Evolutionary conservation across 1,284 basidiomycete species (phyloP).

Genomic region (Irpex lacteus): DNA sequence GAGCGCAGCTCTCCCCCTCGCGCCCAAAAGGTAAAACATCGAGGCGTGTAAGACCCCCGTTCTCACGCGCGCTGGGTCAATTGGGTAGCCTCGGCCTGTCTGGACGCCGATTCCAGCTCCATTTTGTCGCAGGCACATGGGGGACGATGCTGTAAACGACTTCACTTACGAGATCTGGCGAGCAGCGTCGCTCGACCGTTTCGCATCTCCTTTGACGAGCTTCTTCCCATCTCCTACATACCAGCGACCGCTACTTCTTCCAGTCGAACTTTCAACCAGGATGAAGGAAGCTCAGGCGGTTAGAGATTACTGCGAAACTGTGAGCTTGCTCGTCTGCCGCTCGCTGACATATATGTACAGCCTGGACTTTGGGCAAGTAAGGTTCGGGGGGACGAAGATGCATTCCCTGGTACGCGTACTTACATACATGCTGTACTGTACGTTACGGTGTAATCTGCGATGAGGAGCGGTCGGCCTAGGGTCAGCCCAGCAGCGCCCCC

Average conservation of each 20-base stretch:
- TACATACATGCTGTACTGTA: not conserved
- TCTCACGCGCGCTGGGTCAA: not conserved
- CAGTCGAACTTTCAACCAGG: too few relatives aligned
- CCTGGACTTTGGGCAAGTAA: not conserved
- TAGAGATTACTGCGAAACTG: not conserved
- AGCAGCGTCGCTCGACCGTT: not conserved
- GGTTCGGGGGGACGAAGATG: not conserved
- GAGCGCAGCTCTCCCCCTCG: not conserved
- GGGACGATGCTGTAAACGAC: not conserved
- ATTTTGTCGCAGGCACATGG: not conserved
- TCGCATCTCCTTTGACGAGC: not conserved
- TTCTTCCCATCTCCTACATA: not conserved
- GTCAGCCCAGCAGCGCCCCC: not conserved
- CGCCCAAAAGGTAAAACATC: not conserved
- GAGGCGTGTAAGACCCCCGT: not conserved
- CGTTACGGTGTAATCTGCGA: not conserved
- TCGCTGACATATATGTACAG: not conserved
- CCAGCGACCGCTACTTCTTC: too few relatives aligned
- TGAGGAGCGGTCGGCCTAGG: not conserved
- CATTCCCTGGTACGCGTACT: not conserved
- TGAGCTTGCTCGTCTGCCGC: not conserved
- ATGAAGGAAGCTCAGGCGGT: too few relatives aligned
- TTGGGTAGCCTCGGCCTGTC: not conserved
- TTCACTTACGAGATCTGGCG: not conserved
- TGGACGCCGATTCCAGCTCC: constrained; percentile 1